Evolutionary conservation across 164 flowering plant species (phyloP), one percentile per base, ranked within the genome.

Genomic region (Piper longum): DNA sequence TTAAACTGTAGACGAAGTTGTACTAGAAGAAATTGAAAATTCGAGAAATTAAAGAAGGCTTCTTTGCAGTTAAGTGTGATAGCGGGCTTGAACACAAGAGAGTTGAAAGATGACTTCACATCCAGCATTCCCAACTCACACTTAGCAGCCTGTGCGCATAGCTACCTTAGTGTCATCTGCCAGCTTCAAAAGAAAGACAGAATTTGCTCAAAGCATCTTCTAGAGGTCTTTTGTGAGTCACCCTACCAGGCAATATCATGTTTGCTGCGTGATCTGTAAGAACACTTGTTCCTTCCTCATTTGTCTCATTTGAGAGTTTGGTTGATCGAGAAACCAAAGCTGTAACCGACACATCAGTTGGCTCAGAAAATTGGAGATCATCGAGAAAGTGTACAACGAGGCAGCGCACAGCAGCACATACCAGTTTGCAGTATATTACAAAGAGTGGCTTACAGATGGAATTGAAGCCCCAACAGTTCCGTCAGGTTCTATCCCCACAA

Each of bases 81-180:
- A 62, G 75, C 88, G 0, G 85, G 91, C 12, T 63, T 88, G 66
- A 84, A 73, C 72, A 75, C 83, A 54, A 71, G 70, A 62, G 83
- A 83, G 62, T 69, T 75, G 69, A 80, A 82, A 62, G 82, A 82
- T 68, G 85, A 79, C 12, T 81, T 67, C 64, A 83, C 86, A 7
- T 79, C 73, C 51, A 86, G 88, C 36, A 62, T 83, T 71, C 81
- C 84, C 3, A 81, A 86, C 73, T 81, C 71, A 36, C 79, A 69
- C 66, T 65, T 86, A 71, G 81, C 90, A 45, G 91, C 92, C 14
- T 86, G 89, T 72, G 89, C 91, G 41, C 96, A 88, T 75, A 69
- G 83, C 45, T 88, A 86, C 71, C 83, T 86, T 61, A 71, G 89
- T 78, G 82, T 82, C 64, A 73, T 84, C 18, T 86, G 78, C 67